Evolutionary conservation across 2,329 filamentous ascomycete genomes (phyloP).

Genomic region (Xylaria sp.): DNA sequence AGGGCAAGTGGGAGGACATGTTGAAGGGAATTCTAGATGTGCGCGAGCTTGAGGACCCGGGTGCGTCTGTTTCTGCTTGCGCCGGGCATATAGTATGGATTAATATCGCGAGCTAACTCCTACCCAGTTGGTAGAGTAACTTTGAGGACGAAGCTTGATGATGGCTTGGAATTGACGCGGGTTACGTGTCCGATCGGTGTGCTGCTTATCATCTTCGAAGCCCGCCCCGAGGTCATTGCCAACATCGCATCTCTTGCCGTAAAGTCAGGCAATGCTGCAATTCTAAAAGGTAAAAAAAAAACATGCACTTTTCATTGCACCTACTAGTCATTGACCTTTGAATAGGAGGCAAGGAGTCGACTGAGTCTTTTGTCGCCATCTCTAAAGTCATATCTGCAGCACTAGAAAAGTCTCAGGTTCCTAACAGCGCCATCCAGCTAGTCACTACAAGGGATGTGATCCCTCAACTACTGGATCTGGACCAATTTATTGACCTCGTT

Average conservation of each 20-base stretch:
- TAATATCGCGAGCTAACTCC: slow-evolving; percentile 3
- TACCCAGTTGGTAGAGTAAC: slow-evolving; percentile 82
- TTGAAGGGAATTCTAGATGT: slow-evolving; percentile 94
- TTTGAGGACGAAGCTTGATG: slow-evolving; percentile 84
- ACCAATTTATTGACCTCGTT: slow-evolving; percentile 91
- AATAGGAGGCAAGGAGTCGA: slow-evolving; percentile 91
- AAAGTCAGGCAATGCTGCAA: slow-evolving; percentile 96
- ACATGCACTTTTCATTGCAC: not conserved
- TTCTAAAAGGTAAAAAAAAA: slow-evolving; percentile 79
- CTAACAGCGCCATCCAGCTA: slow-evolving; percentile 88
- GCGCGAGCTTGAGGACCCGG: slow-evolving; percentile 82
- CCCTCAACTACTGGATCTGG: slow-evolving; percentile 84
- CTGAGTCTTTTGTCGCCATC: slow-evolving; percentile 93
- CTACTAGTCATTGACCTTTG: not conserved
- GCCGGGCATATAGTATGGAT: slow-evolving; percentile 10
- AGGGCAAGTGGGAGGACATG: slow-evolving; percentile 98
- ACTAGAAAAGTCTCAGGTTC: slow-evolving; percentile 77
- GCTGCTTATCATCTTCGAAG: slow-evolving; percentile 98
- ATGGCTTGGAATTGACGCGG: slow-evolving; percentile 84
- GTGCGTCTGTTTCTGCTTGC: slow-evolving; percentile 57
- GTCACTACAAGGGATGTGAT: slow-evolving; percentile 94
- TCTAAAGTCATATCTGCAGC: slow-evolving; percentile 84
- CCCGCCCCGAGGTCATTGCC: slow-evolving; percentile 95
- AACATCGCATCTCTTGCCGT: slow-evolving; percentile 96
- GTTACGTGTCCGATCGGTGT: slow-evolving; percentile 96